These are phyloP conservation scores for Eucalyptus urophylla DNA, from an alignment of 345 rosid genomes.

Conservation along the genomic window DNA sequence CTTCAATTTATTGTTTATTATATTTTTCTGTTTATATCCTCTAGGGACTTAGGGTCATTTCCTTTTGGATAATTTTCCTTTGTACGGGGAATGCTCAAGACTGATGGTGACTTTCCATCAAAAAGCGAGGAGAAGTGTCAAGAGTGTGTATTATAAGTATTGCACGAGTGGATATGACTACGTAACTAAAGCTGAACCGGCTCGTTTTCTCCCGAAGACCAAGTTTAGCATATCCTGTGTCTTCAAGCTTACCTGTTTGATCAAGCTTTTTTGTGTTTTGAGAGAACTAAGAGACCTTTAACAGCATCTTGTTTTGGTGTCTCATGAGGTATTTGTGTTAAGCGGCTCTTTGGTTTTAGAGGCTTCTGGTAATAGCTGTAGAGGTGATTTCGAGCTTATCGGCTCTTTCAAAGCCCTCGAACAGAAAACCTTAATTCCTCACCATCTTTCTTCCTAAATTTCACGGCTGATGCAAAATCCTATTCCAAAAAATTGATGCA, in stretches of 20 bases:
- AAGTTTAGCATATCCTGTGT: background rate
- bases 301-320: background rate
- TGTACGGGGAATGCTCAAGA: background rate
- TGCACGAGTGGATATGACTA: background rate
- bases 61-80: background rate
- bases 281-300: background rate
- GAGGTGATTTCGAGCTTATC: background rate
- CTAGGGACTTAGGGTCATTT: background rate
- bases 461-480: background rate
- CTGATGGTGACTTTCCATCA: slow-evolving; percentile 7
- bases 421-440: background rate
- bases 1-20: background rate
- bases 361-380: background rate
- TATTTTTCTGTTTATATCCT: background rate
- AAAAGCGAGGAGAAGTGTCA: background rate
- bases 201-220: background rate
- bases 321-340: background rate
- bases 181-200: background rate
- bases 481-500: background rate
- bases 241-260: background rate
- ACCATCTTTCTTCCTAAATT: background rate
- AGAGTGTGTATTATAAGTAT: background rate
- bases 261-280: background rate
- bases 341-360: background rate
- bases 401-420: background rate